Percentiles rank a stretch among this genome's conserved stretches.
phyloP scores from a whole-genome alignment of 2,329 filamentous ascomycete genomes.

The Daldinia sp. region DNA sequence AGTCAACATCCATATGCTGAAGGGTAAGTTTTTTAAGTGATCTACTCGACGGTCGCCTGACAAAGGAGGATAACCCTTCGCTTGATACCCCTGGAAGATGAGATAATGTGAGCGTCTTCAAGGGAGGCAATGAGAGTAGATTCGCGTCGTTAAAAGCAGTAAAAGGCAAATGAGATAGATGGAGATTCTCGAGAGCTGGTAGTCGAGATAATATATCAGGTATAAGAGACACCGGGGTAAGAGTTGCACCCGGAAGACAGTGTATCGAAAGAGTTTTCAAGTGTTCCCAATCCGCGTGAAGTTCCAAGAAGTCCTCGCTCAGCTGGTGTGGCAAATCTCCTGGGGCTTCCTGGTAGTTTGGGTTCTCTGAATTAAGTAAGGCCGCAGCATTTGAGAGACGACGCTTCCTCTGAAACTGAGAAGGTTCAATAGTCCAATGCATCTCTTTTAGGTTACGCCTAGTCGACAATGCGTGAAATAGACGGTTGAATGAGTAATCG shows the following conservation, averaged over 20 bases:
- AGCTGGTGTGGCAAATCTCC: constrained; percentile 58
- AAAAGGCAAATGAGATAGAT: constrained; percentile 68
- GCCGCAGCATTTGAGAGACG: constrained; percentile 48
- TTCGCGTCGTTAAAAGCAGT: constrained; percentile 69
- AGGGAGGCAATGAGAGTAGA: constrained; percentile 66
- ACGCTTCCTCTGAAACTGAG: constrained; percentile 54
- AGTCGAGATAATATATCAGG: constrained; percentile 63
- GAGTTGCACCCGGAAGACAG: constrained; percentile 66
- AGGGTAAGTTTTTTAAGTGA: constrained; percentile 65
- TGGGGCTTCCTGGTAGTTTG: constrained; percentile 49
- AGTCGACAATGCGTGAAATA: constrained; percentile 71
- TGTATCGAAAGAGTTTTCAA: constrained; percentile 70
- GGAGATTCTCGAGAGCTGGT: constrained; percentile 68
- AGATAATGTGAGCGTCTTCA: constrained; percentile 67
- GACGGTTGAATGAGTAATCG: constrained; percentile 66
- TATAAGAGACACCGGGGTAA: constrained; percentile 66
- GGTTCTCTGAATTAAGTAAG: constrained; percentile 44
- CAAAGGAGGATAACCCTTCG: constrained; percentile 67
- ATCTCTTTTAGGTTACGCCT: constrained; percentile 67
- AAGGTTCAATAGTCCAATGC: constrained; percentile 67
- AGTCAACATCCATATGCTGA: constrained; percentile 67
- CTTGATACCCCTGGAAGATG: constrained; percentile 68
- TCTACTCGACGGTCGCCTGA: constrained; percentile 61
- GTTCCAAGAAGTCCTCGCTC: constrained; percentile 60
- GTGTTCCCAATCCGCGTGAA: constrained; percentile 67